Conservation (phyloP, 495 filamentous ascomycete genomes). For the Hyaloscypha variabilis region DNA sequence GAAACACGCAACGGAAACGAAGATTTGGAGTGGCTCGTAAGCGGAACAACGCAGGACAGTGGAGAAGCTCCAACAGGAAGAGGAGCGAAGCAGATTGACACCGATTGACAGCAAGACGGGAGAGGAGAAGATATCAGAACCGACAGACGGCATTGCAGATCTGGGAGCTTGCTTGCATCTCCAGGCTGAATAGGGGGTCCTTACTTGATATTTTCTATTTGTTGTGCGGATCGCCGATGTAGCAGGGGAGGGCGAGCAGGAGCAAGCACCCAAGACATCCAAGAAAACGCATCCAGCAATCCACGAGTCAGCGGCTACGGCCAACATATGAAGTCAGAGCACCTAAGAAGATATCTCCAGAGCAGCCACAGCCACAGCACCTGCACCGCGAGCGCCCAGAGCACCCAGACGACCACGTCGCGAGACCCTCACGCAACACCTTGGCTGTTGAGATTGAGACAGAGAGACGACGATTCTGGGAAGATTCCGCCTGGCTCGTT, state of each 20-base stretch:
- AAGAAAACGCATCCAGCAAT: background rate
- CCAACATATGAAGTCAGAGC: background rate
- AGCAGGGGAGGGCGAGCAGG: background rate
- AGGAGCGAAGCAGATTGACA: constrained; percentile 1
- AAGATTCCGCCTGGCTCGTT: background rate
- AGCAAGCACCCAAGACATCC: background rate
- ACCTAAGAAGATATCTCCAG: background rate
- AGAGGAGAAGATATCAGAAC: background rate
- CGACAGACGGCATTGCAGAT: background rate
- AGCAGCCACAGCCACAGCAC: background rate
- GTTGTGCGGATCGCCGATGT: constrained; percentile 3
- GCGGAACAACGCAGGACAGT: constrained; percentile 27
- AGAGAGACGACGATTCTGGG: background rate
- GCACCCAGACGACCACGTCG: too few relatives aligned
- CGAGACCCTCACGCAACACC: background rate
- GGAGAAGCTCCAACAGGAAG: constrained; percentile 12
- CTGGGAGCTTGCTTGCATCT: background rate
- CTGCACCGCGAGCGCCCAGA: background rate
- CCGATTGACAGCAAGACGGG: constrained; percentile 2
- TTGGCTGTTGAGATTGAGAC: background rate
- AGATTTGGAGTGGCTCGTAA: background rate
- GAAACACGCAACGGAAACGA: background rate
- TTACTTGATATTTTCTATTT: background rate
- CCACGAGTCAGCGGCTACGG: constrained; percentile 1
- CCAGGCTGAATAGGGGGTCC: background rate